Base-by-base conservation (phyloP, 805 yeast genomes). In the Lipomyces oligophaga region DNA sequence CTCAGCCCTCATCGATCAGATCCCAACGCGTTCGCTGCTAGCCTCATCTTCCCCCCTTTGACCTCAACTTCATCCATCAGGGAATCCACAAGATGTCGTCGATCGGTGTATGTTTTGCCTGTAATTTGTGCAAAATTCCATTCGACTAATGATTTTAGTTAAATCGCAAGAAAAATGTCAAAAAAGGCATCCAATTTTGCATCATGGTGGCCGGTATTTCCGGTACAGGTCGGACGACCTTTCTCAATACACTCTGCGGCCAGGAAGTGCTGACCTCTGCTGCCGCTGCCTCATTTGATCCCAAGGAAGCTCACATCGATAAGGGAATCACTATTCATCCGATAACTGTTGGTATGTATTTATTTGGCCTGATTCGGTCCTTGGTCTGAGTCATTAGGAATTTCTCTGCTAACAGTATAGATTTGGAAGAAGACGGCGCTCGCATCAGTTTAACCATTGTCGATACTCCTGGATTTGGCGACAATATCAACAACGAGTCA, bases 401-500 rank as follows among this genome's bases (percentile, higher is more conserved):
- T 18, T 18, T 5, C 26, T 18, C 10, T n/a, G 18, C 24, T 4
- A 15, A 26, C 8, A 4, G 25, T 2, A 76, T 76, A 48, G 75
- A 79, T 47, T 63, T 81, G 27, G 77, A 80, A 34, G 78, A 74
- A 20, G 77, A 76, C 37, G 74, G 78, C 5, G 66, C 77, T 1
- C 70, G 76, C 2, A 69, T 79, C 34, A 61, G 70, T 32, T 68
- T 85, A 54, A 78, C 78, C 53, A 70, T 83, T 38, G 76, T 83
- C 39, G 81, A 81, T 60, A 75, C 90, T 4, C 84, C 86, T 18
- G 93, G 90, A 0, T 79, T 83, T 60, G 93, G 90, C 34, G 89
- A 83, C 58, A 80, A 78, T 61, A 71, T 84, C 56, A 80, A 85
- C 66, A 83, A 82, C 64, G 75, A 74, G 40, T 54, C 66, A 20